These are phyloP conservation scores for Candida insectorum DNA, from an alignment of 805 yeast species.

Conservation along the genomic window DNA sequence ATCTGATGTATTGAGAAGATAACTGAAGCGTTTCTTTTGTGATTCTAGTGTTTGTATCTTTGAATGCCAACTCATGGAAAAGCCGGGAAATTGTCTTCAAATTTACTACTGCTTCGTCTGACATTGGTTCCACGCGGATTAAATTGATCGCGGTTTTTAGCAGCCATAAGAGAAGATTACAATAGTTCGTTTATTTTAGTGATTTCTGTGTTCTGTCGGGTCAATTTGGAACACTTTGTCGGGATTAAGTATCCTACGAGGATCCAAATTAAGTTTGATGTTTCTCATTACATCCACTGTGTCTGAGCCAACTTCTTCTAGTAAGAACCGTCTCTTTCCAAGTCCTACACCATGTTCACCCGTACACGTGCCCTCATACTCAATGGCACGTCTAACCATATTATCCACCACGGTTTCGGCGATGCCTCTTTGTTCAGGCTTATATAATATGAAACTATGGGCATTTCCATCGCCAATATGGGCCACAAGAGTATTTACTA, in stretches of 20 bases:
- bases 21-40: slow-evolving; percentile 47
- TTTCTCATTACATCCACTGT: slow-evolving; percentile 70
- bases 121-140: too few relatives aligned
- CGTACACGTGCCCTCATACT: slow-evolving; percentile 70
- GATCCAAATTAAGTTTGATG: slow-evolving; percentile 67
- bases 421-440: slow-evolving; percentile 43
- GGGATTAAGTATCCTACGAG: slow-evolving; percentile 67
- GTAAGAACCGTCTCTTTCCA: slow-evolving; percentile 62
- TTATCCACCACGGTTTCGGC: slow-evolving; percentile 32
- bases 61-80: slow-evolving; percentile 50
- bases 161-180: too few relatives aligned
- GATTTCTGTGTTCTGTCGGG: slow-evolving; percentile 33
- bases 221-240: slow-evolving; percentile 74
- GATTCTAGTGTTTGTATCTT: slow-evolving; percentile 43
- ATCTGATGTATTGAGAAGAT: slow-evolving; percentile 50
- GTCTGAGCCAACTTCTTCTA: slow-evolving; percentile 60
- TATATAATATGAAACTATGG: slow-evolving; percentile 64
- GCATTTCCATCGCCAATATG: slow-evolving; percentile 86
- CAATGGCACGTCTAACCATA: slow-evolving; percentile 24
- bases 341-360: slow-evolving; percentile 86
- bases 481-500: slow-evolving; percentile 62
- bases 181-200: too few relatives aligned
- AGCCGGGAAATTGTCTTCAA: slow-evolving; percentile 45
- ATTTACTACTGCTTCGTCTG: slow-evolving; percentile 4
- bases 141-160: too few relatives aligned